Evolutionary conservation across 202 grass and related monocot genomes (phyloP).

Genomic region (Carex arenaria): DNA sequence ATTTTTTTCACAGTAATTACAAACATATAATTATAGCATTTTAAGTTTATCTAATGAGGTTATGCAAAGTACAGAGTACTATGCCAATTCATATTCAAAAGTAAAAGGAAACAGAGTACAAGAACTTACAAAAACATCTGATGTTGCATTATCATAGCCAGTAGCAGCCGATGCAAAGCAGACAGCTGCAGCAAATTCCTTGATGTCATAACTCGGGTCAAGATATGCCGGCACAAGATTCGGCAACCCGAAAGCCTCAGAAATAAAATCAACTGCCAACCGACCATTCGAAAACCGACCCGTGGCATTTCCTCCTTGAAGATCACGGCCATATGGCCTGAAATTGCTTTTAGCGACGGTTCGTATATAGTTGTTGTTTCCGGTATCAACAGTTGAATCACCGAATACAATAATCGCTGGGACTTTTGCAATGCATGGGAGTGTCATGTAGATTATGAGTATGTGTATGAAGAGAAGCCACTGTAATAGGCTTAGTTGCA

Average conservation of each 20-base stretch:
- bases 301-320: slow-evolving; percentile 42
- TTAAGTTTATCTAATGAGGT: neutral
- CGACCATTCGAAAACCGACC: slow-evolving; percentile 80
- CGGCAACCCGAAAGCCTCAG: slow-evolving; percentile 49
- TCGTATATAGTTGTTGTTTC: slow-evolving; percentile 64
- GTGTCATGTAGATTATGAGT: neutral
- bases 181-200: slow-evolving; percentile 38
- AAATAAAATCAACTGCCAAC: slow-evolving; percentile 63
- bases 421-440: slow-evolving; percentile 29
- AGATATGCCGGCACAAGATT: slow-evolving; percentile 48
- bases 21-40: neutral
- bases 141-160: slow-evolving; percentile 70
- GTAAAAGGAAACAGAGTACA: neutral
- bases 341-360: slow-evolving; percentile 64
- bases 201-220: slow-evolving; percentile 28
- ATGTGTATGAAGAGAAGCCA: slow-evolving; percentile 22
- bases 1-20: neutral
- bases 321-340: slow-evolving; percentile 39
- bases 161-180: slow-evolving; percentile 74
- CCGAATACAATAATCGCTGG: slow-evolving; percentile 65
- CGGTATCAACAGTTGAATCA: slow-evolving; percentile 66
- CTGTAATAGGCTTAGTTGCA: neutral
- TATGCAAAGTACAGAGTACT: neutral
- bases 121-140: slow-evolving; percentile 51
- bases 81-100: neutral